Base-by-base conservation (phyloP, 805 yeast genomes). In the Yarrowia bubula region DNA sequence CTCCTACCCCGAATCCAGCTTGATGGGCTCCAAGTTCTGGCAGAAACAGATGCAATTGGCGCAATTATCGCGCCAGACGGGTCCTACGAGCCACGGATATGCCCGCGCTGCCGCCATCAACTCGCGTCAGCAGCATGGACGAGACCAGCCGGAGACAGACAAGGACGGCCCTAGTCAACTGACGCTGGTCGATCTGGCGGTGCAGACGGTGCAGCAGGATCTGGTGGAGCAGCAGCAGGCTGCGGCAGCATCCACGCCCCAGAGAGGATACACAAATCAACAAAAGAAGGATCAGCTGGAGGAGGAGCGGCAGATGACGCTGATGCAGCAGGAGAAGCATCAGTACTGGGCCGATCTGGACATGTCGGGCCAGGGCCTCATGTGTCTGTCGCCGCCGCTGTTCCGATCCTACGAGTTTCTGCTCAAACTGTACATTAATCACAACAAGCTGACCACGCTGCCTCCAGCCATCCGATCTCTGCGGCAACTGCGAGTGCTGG, bases 271-370 rank as follows among this genome's bases (percentile, higher is more conserved):
- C 70, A 57, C 68, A 60, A 68, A 70, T 67, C 76, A 68, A 55
- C 72, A 73, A 66, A 70, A 73, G 69, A 70, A 75, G 53, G 76
- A 76, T 67, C 75, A 71, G 64, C 68, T 76, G 64, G 78, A 78
- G 67, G 79, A 78, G 28, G 76, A 78, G 65, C 73, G 77, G 68
- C 80, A 75, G 68, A 74, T 76, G 39, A 72, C 70, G 47, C 73
- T 75, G 66, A 76, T 75, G 65, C 77, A 75, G 69, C 77, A 74
- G 51, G 66, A 74, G 62, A 73, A 79, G 70, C 87, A 86, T 67
- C 98, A 92, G 77, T 82, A 89, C 73, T 95, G 99, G 99, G 89
- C 96, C 64, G 93, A 92, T 6, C 79, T 95, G 69, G 99, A 95
- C 77, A 79, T 93, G 69, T 86, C 96, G 69, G 97, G 97, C 67